Evolutionary conservation across 768 basidiomycete species (phyloP).

Genomic region (Termitomyces sp.): DNA sequence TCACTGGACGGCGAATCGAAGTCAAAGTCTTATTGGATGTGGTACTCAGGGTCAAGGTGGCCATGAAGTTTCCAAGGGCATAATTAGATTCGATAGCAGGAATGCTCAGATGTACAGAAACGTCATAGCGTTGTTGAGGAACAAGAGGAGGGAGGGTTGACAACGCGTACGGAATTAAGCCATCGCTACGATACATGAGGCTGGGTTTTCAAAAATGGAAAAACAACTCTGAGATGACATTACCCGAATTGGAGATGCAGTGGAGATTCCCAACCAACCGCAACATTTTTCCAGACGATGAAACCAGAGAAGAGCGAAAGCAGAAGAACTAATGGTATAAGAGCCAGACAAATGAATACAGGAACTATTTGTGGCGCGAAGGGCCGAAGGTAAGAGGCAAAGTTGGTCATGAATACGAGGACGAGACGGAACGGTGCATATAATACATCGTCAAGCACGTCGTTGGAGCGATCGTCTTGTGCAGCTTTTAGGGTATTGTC

Average conservation of each 20-base stretch:
- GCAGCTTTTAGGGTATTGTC: background rate
- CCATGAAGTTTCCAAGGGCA: constrained; percentile 84
- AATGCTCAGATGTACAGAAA: constrained; percentile 59
- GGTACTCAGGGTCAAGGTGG: constrained; percentile 52
- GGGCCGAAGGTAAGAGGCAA: constrained; percentile 36
- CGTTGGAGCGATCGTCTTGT: constrained; percentile 4
- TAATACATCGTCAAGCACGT: constrained; percentile 8
- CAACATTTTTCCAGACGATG: constrained; percentile 67
- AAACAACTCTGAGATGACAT: background rate
- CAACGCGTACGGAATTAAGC: constrained; percentile 57
- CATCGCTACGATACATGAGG: constrained; percentile 42
- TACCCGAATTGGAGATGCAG: constrained; percentile 81
- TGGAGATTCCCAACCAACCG: constrained; percentile 64
- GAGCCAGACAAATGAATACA: constrained; percentile 48
- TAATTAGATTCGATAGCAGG: constrained; percentile 64
- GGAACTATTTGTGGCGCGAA: constrained; percentile 64
- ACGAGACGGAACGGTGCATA: constrained; percentile 6
- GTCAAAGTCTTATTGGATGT: constrained; percentile 58
- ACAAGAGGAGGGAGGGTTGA: constrained; percentile 44
- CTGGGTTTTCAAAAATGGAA: background rate
- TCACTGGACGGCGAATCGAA: constrained; percentile 58
- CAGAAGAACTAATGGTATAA: constrained; percentile 57
- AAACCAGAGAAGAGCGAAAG: constrained; percentile 65
- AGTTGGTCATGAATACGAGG: constrained; percentile 14
- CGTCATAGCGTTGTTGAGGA: constrained; percentile 65